Evolutionary conservation across 805 yeast genomes (phyloP), one percentile per base, ranked within the genome.

Genomic region (Metschnikowia sp.): DNA sequence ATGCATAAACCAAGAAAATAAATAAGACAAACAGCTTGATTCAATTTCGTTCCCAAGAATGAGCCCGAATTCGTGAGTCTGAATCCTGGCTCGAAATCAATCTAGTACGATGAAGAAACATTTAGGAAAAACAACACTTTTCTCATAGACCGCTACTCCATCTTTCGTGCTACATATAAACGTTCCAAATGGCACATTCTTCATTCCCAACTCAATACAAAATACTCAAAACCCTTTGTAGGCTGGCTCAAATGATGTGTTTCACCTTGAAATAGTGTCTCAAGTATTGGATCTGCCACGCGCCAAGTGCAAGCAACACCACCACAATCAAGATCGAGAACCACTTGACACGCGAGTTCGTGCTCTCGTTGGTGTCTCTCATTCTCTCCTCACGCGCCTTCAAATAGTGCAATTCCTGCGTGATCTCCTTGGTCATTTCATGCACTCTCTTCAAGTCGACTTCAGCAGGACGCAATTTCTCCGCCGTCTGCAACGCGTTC

Each of bases 301-400:
- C 83, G 42, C 97, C 97, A 59, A 94, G 81, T 26, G 82, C 81
- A 44, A 89, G 63, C 65, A 94, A 78, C 33, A 89, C 76, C 35
- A 84, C 30, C 49, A 90, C 76, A 51, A 89, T 81, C 39, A 83
- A 61, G 31, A 87, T 59, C 12, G 96, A 88, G 66, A 94, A 94
- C 72, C 84, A 83, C 72, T 89, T 84, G 49, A 92, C 97, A 65
- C 99, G 84, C 57, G 85, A 77, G 72, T 94, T 94, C 43, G 99
- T 94, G 37, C 95, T 84, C 75, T 94, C 99, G 70, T 94, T 94
- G 43, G 99, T 94, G 67, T 94, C 95, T 75, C 99, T 86, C 70
- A 94, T 77, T 69, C 88, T 81, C 68, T 84, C 92, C 71, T 94
- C 99, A 72, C 99, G 87, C 50, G 70, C 71, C 62, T 85, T 85